These are phyloP conservation scores for Rosa multiflora DNA, from an alignment of 306 rosid species.

Conservation along the genomic window DNA sequence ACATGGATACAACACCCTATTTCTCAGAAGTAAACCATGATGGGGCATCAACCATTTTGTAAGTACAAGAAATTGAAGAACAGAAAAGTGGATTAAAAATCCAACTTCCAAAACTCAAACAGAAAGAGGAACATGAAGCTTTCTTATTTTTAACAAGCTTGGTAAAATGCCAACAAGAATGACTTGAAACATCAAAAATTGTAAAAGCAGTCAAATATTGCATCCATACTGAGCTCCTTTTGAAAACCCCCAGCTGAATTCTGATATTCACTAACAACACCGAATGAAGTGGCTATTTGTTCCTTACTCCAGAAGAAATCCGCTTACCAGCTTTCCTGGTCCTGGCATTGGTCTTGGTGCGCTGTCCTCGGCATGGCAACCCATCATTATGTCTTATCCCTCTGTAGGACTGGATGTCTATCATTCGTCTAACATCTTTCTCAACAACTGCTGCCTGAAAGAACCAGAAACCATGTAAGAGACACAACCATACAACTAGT, in stretches of 20 bases:
- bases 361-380: conserved; percentile 37
- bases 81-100: not conserved
- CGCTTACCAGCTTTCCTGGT: conserved; percentile 9
- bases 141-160: not conserved
- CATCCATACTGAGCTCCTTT: not conserved
- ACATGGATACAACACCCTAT: not conserved
- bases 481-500: not conserved
- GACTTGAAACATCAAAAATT: not conserved
- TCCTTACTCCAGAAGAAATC: not conserved
- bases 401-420: conserved; percentile 24
- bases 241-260: not conserved
- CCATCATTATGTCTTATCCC: conserved; percentile 30
- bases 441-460: conserved; percentile 18
- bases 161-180: not conserved
- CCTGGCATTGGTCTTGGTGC: conserved; percentile 34
- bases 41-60: not conserved
- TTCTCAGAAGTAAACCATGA: not conserved
- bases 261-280: not conserved
- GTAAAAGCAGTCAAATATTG: not conserved
- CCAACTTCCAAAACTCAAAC: not conserved
- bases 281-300: conserved; percentile 8
- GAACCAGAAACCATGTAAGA: not conserved
- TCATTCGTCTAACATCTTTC: conserved; percentile 21
- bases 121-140: not conserved
- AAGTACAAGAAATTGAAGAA: not conserved